Conservation (phyloP, 2,329 filamentous ascomycete genomes). For the Zasmidium cellare region DNA sequence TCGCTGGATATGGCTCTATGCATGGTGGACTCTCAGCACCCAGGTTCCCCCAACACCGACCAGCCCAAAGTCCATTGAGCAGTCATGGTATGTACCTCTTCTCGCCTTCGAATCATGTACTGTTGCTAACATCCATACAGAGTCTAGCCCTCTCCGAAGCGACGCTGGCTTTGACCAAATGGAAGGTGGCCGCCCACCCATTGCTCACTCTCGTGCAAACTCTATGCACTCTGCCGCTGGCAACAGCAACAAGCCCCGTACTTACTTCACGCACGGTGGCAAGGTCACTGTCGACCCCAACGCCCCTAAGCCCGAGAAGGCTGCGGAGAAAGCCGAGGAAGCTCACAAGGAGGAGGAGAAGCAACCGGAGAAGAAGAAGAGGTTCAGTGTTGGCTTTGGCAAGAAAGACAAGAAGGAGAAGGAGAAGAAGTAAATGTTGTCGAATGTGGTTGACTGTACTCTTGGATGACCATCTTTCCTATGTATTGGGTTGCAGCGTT, state of each 20-base stretch:
- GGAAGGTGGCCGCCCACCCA: constrained; percentile 5
- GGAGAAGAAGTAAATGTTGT: background rate
- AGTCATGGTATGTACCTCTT: constrained; percentile 25
- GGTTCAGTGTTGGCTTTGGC: constrained; percentile 27
- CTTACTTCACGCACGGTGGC: constrained; percentile 32
- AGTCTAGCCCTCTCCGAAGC: constrained; percentile 26
- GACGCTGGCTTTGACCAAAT: constrained; percentile 17
- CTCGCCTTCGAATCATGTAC: background rate
- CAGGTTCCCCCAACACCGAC: constrained; percentile 7
- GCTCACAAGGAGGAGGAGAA: constrained; percentile 6
- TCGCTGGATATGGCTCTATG: constrained; percentile 2
- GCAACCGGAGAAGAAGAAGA: constrained; percentile 30
- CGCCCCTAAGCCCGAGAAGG: constrained; percentile 6
- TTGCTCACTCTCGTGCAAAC: constrained; percentile 10
- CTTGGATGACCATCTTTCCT: background rate
- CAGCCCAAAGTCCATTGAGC: constrained; percentile 23
- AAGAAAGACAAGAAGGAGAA: constrained; percentile 16
- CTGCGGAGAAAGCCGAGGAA: constrained; percentile 3
- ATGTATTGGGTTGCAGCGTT: background rate
- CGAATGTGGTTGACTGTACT: background rate
- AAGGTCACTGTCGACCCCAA: constrained; percentile 22
- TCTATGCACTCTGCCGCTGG: constrained; percentile 14
- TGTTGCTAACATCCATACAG: constrained; percentile 10
- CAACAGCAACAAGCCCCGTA: constrained; percentile 21
- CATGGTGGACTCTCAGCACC: constrained; percentile 5